These are phyloP conservation scores for Tricholoma hemisulphureum DNA, from an alignment of 768 basidiomycete genomes.

Conservation along the genomic window DNA sequence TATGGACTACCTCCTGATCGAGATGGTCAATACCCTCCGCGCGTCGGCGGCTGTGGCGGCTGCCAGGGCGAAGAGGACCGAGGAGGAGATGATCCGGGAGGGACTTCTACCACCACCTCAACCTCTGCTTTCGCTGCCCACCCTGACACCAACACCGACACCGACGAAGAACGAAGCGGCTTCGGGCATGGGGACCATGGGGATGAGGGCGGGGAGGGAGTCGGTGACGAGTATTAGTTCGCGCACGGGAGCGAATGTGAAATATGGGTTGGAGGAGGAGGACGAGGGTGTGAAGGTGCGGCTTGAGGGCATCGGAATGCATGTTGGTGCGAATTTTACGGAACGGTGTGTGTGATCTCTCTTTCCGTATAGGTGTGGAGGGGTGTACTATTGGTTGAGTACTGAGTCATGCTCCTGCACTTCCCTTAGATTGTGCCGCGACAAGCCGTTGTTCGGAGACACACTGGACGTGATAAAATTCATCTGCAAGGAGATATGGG, in stretches of 20 bases:
- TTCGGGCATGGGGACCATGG: too few relatives aligned
- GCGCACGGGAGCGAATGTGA: constrained; percentile 34
- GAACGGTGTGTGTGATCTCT: constrained; percentile 85
- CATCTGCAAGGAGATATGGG: constrained; percentile 95
- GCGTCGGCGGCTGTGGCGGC: constrained; percentile 73
- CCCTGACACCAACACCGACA: too few relatives aligned
- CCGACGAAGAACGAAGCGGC: too few relatives aligned
- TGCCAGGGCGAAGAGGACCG: constrained; percentile 62
- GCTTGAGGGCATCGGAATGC: constrained; percentile 80
- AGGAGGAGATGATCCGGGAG: constrained; percentile 77
- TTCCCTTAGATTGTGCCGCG: constrained; percentile 70
- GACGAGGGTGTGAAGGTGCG: constrained; percentile 68
- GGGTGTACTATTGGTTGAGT: background rate
- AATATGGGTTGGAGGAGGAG: constrained; percentile 55
- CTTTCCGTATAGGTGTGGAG: too few relatives aligned
- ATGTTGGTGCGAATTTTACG: constrained; percentile 82
- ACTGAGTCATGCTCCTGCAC: background rate
- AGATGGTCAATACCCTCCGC: constrained; percentile 71
- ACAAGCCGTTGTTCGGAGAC: constrained; percentile 72
- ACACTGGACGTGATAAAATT: constrained; percentile 93
- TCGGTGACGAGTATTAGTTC: constrained; percentile 44
- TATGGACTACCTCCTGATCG: constrained; percentile 87
- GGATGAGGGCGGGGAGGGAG: too few relatives aligned
- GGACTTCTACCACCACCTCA: constrained; percentile 62
- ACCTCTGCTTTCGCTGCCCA: constrained; percentile 37